phyloP scores from a whole-genome alignment of 306 rosid genomes.

The Purshia tridentata region DNA sequence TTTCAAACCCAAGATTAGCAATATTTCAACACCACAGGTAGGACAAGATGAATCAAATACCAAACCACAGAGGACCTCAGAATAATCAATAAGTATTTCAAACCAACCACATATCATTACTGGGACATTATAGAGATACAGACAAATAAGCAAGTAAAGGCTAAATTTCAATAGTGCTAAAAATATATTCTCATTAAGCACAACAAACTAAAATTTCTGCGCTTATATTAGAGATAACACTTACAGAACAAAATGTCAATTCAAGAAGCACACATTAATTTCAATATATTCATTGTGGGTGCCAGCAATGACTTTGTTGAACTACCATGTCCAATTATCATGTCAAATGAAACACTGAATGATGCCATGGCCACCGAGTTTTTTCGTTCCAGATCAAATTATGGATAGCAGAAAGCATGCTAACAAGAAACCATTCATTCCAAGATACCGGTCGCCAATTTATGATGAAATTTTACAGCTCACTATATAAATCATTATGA shows the following conservation, averaged over 20 bases:
- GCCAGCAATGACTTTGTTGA: background rate
- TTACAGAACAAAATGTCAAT: constrained; percentile 3
- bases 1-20: background rate
- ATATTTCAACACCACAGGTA: background rate
- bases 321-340: background rate
- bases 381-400: background rate
- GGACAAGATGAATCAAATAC: background rate
- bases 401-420: background rate
- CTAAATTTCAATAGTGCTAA: background rate
- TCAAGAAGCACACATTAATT: background rate
- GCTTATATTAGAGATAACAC: background rate
- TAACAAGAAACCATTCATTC: background rate
- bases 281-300: background rate
- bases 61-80: background rate
- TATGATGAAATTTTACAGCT: background rate
- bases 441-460: background rate
- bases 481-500: background rate
- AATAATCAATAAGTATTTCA: background rate
- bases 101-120: background rate
- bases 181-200: background rate
- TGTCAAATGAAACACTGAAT: background rate
- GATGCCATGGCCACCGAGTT: background rate
- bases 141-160: background rate
- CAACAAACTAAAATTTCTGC: background rate
- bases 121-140: background rate